Conservation (phyloP, 1,284 basidiomycete species). For the Marasmius tenuissimus region DNA sequence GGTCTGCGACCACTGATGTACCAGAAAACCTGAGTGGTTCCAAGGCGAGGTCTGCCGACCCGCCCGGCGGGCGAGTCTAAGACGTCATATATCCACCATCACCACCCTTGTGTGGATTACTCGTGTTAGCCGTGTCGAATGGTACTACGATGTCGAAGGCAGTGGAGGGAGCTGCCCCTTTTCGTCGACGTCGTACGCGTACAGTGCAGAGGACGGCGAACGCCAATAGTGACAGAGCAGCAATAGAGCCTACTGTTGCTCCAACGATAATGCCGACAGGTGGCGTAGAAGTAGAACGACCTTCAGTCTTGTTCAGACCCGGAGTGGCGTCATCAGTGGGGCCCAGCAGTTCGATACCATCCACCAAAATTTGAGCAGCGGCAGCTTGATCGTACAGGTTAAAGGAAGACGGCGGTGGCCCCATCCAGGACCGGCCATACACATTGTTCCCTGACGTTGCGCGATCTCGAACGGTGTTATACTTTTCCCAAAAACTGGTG, state of each 20-base stretch:
- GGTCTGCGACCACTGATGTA: too few species aligned
- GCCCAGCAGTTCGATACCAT: not conserved
- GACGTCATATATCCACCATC: too few species aligned
- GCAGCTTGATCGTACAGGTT: not conserved
- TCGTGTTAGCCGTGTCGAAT: too few species aligned
- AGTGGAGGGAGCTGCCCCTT: too few species aligned
- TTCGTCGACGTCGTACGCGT: too few species aligned
- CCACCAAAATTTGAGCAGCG: not conserved
- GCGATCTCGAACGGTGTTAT: not conserved
- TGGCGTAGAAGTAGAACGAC: constrained; percentile 87
- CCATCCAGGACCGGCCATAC: not conserved
- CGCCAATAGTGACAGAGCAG: not conserved
- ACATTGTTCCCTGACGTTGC: not conserved
- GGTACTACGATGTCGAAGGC: too few species aligned
- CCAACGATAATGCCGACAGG: constrained; percentile 98
- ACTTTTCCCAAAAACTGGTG: not conserved
- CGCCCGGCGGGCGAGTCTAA: too few species aligned
- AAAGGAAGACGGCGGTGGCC: not conserved
- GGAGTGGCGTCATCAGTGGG: too few species aligned
- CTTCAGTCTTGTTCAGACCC: constrained; percentile 83
- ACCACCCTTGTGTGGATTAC: too few species aligned
- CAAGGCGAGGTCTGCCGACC: too few species aligned
- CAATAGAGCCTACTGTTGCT: not conserved
- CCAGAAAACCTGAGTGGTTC: too few species aligned
- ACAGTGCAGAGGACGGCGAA: not conserved